Evolutionary conservation across 768 basidiomycete genomes (phyloP).

Genomic region (Kwoniella heveanensis): DNA sequence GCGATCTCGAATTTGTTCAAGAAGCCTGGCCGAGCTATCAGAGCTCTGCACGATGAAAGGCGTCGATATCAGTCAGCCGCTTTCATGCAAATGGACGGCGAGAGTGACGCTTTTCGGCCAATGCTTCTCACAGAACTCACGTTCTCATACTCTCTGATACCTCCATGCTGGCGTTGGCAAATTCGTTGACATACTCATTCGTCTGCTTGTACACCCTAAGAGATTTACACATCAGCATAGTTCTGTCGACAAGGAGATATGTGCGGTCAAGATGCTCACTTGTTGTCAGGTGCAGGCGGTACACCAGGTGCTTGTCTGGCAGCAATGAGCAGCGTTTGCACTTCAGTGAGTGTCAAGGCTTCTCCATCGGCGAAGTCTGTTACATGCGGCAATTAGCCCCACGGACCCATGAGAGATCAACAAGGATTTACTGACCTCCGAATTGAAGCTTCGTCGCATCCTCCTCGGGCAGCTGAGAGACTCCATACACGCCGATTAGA

Average conservation of each 20-base stretch:
- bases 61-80: not conserved
- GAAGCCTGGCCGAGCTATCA: slow-evolving; percentile 37
- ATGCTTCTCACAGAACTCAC: slow-evolving; percentile 33
- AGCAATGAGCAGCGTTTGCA: slow-evolving; percentile 31
- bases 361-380: slow-evolving; percentile 51
- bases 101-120: no score
- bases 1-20: slow-evolving; percentile 53
- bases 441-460: slow-evolving; percentile 53
- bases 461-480: slow-evolving; percentile 43
- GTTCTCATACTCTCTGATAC: slow-evolving; percentile 42
- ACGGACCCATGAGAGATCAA: not conserved
- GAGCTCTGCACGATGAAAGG: slow-evolving; percentile 23
- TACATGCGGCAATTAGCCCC: not conserved
- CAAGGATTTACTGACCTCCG: slow-evolving; percentile 37
- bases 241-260: not conserved
- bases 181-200: slow-evolving; percentile 44
- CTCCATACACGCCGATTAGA: no score
- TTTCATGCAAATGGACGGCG: no score
- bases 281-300: slow-evolving; percentile 48
- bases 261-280: slow-evolving; percentile 33
- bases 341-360: slow-evolving; percentile 47
- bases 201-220: slow-evolving; percentile 47
- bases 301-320: slow-evolving; percentile 35
- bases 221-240: not conserved
- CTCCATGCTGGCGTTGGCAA: slow-evolving; percentile 42